Conservation (phyloP, 345 rosid species). For the Melastoma malabathricum region DNA sequence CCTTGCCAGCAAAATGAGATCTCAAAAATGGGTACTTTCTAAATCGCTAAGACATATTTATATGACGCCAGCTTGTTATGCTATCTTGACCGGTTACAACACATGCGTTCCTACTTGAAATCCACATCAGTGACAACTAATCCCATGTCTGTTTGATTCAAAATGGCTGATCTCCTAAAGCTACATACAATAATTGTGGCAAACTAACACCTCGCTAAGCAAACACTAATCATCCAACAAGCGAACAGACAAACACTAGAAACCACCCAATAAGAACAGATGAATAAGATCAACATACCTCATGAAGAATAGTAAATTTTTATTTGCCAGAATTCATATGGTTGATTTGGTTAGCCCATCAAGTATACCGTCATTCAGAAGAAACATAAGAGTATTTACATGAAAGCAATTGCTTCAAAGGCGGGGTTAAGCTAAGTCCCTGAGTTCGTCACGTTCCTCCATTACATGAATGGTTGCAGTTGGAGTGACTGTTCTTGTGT, state of each 20-base stretch:
- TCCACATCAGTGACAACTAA: too few species aligned
- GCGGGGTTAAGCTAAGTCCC: background rate
- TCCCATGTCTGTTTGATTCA: too few species aligned
- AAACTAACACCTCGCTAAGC: too few species aligned
- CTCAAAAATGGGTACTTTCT: too few species aligned
- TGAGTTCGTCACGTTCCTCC: conserved; percentile 18
- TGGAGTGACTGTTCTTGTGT: conserved; percentile 19
- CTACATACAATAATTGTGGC: too few species aligned
- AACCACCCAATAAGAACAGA: background rate
- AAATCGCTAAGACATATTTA: too few species aligned
- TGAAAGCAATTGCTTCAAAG: conserved; percentile 23
- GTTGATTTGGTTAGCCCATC: conserved; percentile 15
- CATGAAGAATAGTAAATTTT: conserved; percentile 9
- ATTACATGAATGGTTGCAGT: conserved; percentile 31
- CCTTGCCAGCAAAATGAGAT: background rate
- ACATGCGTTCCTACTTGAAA: too few species aligned
- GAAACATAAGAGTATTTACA: conserved; percentile 31
- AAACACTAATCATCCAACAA: too few species aligned
- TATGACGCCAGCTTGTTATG: background rate
- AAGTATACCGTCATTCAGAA: conserved; percentile 21
- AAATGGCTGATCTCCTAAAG: too few species aligned
- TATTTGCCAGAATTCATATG: conserved; percentile 30
- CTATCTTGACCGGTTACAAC: too few species aligned
- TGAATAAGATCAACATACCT: conserved; percentile 1
- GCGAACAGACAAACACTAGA: too few species aligned